Percentiles rank a stretch among this genome's conserved stretches.
Conservation (phyloP, 2,329 filamentous ascomycete species). For the Aspergillus eucalypticola region DNA sequence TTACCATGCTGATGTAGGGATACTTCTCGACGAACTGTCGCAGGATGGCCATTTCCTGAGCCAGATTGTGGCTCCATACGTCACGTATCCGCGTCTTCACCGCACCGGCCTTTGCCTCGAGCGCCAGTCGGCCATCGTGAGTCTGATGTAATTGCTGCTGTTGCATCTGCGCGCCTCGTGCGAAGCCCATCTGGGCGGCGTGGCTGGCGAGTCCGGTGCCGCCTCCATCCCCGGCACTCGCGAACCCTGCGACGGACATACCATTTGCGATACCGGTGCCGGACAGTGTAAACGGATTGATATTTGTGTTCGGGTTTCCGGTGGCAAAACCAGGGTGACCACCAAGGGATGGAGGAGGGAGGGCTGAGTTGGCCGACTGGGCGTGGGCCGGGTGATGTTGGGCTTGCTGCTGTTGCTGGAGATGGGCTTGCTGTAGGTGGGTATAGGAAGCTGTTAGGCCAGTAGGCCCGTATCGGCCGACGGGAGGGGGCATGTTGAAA, state of each 20-base stretch:
- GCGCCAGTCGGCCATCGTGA: conserved; percentile 55
- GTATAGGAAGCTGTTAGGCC: conserved; percentile 61
- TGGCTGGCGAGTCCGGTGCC: conserved; percentile 78
- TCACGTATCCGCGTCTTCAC: conserved; percentile 83
- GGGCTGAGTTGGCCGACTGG: conserved; percentile 49
- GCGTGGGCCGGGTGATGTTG: conserved; percentile 47
- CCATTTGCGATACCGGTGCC: conserved; percentile 55
- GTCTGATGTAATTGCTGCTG: conserved; percentile 54
- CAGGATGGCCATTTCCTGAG: conserved; percentile 84
- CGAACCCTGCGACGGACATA: conserved; percentile 58
- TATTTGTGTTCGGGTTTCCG: conserved; percentile 63
- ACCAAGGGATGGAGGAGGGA: conserved; percentile 61
- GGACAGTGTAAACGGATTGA: conserved; percentile 64
- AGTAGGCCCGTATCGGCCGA: conserved; percentile 60
- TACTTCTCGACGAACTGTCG: conserved; percentile 85
- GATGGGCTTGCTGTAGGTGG: conserved; percentile 55
- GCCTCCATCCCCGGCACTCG: conserved; percentile 58
- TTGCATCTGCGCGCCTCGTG: conserved; percentile 69
- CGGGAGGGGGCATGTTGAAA: conserved; percentile 58
- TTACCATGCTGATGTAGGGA: conserved; percentile 96
- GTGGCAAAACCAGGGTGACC: conserved; percentile 69
- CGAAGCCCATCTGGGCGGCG: conserved; percentile 83
- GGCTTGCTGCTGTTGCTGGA: conserved; percentile 43
- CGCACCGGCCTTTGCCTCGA: conserved; percentile 58
- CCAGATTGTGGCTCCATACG: conserved; percentile 90